These are phyloP conservation scores for Boletus subluridellus DNA, from an alignment of 1,284 basidiomycete genomes.

Conservation along the genomic window DNA sequence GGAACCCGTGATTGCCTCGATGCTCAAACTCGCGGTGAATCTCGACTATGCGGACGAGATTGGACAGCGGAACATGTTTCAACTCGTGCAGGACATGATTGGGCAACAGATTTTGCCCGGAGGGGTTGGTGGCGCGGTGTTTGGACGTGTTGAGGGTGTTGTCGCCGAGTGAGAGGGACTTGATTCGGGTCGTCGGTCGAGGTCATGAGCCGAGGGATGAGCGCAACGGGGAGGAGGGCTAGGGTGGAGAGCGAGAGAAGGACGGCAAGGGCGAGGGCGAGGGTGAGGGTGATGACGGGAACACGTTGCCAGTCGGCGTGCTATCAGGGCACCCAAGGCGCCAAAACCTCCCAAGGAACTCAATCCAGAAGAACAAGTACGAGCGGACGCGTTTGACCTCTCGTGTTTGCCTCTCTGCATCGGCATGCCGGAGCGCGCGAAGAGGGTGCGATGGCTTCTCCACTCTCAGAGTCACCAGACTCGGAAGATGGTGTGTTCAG, in stretches of 20 bases:
- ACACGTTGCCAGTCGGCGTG: constrained; percentile 5
- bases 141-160: constrained; percentile 70
- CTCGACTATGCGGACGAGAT: no score
- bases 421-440: constrained; percentile 87
- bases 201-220: constrained; percentile 81
- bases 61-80: no score
- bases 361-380: constrained; percentile 54
- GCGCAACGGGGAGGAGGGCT: constrained; percentile 38
- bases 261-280: constrained; percentile 12
- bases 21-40: no score
- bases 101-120: no score
- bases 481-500: constrained; percentile 36
- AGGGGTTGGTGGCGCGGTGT: no score
- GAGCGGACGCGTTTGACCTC: constrained; percentile 72
- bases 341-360: constrained; percentile 43
- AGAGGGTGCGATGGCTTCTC: constrained; percentile 58
- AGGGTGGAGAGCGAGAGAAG: constrained; percentile 24
- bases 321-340: constrained; percentile 2
- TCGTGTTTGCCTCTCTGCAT: constrained; percentile 87
- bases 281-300: neutral
- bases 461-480: neutral
- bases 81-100: no score
- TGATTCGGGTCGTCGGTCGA: constrained; percentile 93
- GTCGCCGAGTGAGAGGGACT: constrained; percentile 81
- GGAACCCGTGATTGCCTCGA: constrained; percentile 63